These are phyloP conservation scores for Skeletonema costatum DNA, from an alignment of 108 stramenopile genomes.

Conservation along the genomic window DNA sequence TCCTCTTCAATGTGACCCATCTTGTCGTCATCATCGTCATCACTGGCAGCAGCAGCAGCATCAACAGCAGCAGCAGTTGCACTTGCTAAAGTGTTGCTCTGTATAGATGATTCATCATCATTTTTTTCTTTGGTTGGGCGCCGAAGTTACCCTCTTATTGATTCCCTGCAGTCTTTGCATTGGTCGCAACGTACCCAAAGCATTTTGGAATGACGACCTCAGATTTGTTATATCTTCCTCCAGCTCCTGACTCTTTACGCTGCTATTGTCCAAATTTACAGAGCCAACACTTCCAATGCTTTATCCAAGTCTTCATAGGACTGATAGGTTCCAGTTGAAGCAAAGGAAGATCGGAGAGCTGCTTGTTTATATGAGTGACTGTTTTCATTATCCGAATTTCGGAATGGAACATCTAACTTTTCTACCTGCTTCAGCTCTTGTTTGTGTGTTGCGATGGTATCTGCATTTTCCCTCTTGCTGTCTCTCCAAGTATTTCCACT, in stretches of 20 bases:
- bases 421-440: background rate
- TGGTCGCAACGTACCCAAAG: too few species aligned
- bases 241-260: background rate
- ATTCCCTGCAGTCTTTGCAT: too few species aligned
- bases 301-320: background rate
- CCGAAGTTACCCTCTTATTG: too few species aligned
- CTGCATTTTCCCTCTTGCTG: background rate
- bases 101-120: too few species aligned
- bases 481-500: constrained; percentile 3
- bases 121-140: too few species aligned
- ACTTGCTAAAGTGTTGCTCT: background rate
- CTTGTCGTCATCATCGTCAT: background rate
- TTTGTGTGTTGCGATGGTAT: background rate
- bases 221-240: background rate
- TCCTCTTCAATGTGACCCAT: constrained; percentile 2
- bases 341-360: too few species aligned
- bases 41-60: background rate
- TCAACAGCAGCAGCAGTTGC: background rate
- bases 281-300: background rate
- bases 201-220: too few species aligned
- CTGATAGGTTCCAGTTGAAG: background rate
- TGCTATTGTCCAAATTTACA: background rate
- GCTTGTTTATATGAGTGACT: background rate
- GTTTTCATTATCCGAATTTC: background rate
- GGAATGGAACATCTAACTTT: background rate